A percentile compares a stretch with the other conserved stretches of the same genome.
Conservation (phyloP, 805 yeast species). For the Teunomyces funiuensis region DNA sequence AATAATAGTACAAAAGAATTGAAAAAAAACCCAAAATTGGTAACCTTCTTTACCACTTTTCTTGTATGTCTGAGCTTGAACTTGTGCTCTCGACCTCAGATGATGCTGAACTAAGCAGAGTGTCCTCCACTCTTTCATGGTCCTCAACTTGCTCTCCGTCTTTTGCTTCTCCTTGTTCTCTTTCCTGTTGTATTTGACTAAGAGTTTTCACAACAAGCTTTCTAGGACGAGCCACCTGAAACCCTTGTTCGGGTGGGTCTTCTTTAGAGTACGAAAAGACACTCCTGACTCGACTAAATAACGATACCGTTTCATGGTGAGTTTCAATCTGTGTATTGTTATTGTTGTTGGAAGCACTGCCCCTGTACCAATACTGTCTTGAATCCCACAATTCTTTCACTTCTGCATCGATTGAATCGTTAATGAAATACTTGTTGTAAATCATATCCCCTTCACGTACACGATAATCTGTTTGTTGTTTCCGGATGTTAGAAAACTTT, state of each 20-base stretch:
- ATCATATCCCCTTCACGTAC: constrained; percentile 61
- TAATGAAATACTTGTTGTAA: constrained; percentile 38
- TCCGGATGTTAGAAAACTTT: constrained; percentile 13
- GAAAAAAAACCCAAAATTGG: background rate
- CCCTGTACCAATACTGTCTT: constrained; percentile 26
- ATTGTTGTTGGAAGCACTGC: background rate
- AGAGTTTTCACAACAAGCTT: constrained; percentile 27
- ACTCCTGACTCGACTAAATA: background rate
- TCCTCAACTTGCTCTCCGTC: background rate
- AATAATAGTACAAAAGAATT: constrained; percentile 1
- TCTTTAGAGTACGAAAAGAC: background rate
- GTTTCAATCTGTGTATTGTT: constrained; percentile 1
- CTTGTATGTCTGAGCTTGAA: constrained; percentile 1
- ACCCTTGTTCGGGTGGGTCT: constrained; percentile 20
- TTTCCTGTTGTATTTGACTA: background rate
- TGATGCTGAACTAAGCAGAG: background rate
- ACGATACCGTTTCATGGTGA: background rate
- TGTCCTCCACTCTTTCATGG: no score
- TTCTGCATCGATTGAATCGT: constrained; percentile 50
- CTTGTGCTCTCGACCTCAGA: background rate
- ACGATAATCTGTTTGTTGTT: constrained; percentile 47
- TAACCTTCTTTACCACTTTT: background rate
- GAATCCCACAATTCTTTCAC: constrained; percentile 52
- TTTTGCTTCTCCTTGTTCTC: background rate
- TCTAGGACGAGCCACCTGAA: constrained; percentile 37